Base-by-base conservation (phyloP, 192 early-diverging fungal species). In the Phycomyces blakesleeanus region DNA sequence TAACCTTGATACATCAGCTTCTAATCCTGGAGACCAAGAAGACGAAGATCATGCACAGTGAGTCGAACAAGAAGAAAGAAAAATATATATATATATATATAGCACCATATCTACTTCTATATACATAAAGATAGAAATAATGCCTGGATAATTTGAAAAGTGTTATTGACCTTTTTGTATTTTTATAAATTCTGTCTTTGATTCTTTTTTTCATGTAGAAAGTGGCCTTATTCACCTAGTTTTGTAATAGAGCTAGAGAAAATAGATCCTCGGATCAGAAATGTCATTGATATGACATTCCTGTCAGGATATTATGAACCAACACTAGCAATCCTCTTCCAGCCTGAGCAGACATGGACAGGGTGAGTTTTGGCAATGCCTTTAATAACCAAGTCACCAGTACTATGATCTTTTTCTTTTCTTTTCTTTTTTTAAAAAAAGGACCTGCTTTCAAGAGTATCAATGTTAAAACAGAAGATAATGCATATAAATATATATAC, bases 241-340 rank as follows among this genome's bases (percentile, higher is more conserved):
- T 92, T 89, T 77, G 85, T 93, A 5, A 78, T 93, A 52, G 76
- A 89, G 16, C 52, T 92, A 57, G 75, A 77, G 3, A 64, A 69
- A 4, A 78, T 83, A 26, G 85, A 86, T 49, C 66, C 72, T 38
- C 72, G 69, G 51, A 83, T 97, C 58, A 81, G 86, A 52, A 88
- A 90, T 51, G 83, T 99, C 0, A 86, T 90, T 41, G 96, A 99
- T 58, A 87, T 95, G 83, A 85, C 76, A 1, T 99, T 99, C 61
- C 80, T 99, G 34, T 72, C 90, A 55, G 96, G 91, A 27, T 99
- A 93, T 55, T 82, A 92, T 50, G 93, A 95, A 69, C 97, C 97
- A 5, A 96, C 94, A 8, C 79, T 99, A 26, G 95, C 93, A 0
- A 90, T 99, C 63, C 76, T 99, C 59, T 97, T 91, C 71, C 90